A percentile compares a stretch with the other conserved stretches of the same genome.
phyloP scores from a whole-genome alignment of 192 early-diverging fungal genomes.

The Coemansia guatemalensis region DNA sequence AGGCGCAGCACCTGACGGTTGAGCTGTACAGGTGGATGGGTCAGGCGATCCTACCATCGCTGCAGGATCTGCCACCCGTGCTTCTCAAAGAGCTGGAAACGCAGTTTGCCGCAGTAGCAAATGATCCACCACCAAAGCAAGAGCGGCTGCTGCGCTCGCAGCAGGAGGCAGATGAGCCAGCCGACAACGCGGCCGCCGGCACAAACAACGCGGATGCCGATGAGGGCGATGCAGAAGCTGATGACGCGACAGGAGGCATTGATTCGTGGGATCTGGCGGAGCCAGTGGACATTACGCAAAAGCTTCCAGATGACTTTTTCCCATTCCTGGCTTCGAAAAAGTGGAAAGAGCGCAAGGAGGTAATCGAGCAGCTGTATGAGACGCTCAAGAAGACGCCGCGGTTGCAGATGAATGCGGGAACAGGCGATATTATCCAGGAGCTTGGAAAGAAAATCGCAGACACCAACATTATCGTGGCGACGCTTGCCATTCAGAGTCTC shows the following conservation, averaged over 20 bases:
- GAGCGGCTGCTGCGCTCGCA: slow-evolving; percentile 79
- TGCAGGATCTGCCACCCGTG: slow-evolving; percentile 91
- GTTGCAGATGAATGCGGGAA: slow-evolving; percentile 47
- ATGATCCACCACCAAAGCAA: slow-evolving; percentile 60
- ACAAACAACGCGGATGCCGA: slow-evolving; percentile 28
- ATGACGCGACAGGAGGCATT: slow-evolving; percentile 53
- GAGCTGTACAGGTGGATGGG: slow-evolving; percentile 96
- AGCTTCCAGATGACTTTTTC: slow-evolving; percentile 82
- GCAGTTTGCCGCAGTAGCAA: slow-evolving; percentile 71
- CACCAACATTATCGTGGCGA: slow-evolving; percentile 84
- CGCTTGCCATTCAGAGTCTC: slow-evolving; percentile 77
- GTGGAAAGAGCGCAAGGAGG: slow-evolving; percentile 98
- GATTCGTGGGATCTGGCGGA: slow-evolving; percentile 85
- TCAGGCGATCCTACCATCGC: slow-evolving; percentile 70
- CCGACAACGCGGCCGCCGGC: slow-evolving; percentile 35
- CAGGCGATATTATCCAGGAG: slow-evolving; percentile 76
- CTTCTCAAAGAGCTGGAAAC: slow-evolving; percentile 90
- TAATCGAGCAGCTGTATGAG: slow-evolving; percentile 68
- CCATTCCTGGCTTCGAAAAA: slow-evolving; percentile 66
- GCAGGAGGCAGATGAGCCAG: slow-evolving; percentile 59
- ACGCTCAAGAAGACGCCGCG: slow-evolving; percentile 40
- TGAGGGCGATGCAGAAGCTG: slow-evolving; percentile 22
- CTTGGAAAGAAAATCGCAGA: slow-evolving; percentile 87
- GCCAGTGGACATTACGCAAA: slow-evolving; percentile 86
- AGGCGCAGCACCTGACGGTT: slow-evolving; percentile 73